Evolutionary conservation across 768 basidiomycete species (phyloP).

Genomic region (Daedaleopsis sinensis): DNA sequence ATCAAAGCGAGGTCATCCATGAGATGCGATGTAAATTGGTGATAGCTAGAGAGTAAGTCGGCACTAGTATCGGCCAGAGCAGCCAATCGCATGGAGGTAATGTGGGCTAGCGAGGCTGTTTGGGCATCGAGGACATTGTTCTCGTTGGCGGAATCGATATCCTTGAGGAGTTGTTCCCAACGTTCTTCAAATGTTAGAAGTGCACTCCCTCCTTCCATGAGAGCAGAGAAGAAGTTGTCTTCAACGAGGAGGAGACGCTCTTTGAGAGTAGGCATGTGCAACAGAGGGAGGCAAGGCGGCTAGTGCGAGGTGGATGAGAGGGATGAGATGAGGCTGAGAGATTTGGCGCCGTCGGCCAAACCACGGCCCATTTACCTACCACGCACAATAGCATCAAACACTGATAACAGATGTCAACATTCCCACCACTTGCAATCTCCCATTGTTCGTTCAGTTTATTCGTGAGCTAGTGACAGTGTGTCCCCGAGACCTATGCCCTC

Average conservation of each 20-base stretch:
- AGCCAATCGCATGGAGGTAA: conserved; percentile 1
- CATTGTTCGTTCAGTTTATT: no score
- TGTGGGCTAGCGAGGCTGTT: conserved; percentile 8
- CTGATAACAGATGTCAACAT: no score
- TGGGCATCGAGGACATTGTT: neutral
- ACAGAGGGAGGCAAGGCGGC: no score
- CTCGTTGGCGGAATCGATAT: conserved; percentile 14
- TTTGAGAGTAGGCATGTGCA: conserved; percentile 3
- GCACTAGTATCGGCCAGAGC: conserved; percentile 9
- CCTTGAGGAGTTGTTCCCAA: conserved; percentile 8
- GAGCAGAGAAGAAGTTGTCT: conserved; percentile 15
- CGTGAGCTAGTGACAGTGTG: no score
- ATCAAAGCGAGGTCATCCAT: conserved; percentile 7
- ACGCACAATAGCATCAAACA: no score
- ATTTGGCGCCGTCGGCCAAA: no score
- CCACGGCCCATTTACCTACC: no score
- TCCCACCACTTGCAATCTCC: no score
- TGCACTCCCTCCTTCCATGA: neutral
- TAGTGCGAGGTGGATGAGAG: no score
- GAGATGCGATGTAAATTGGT: neutral
- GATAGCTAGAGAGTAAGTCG: neutral
- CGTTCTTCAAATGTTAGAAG: conserved; percentile 9
- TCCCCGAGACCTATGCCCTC: no score
- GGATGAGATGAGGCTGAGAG: no score
- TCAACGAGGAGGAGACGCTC: conserved; percentile 12